These are phyloP conservation scores for Cladobotryum mycophilum DNA, from an alignment of 2,329 filamentous ascomycete genomes.

Conservation along the genomic window DNA sequence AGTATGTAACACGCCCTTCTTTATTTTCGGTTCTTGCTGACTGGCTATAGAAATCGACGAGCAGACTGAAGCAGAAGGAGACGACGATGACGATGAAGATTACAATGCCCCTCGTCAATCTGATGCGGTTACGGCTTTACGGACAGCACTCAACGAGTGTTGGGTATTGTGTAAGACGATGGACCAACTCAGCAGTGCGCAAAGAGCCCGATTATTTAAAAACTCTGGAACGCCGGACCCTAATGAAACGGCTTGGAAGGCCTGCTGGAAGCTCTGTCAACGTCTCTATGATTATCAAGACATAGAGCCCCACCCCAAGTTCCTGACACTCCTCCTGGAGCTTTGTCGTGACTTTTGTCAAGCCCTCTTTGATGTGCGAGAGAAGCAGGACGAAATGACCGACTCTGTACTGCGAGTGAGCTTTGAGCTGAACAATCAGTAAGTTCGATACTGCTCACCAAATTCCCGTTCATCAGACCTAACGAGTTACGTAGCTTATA, in stretches of 20 bases:
- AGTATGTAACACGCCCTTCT: constrained; percentile 43
- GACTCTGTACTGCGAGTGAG: constrained; percentile 88
- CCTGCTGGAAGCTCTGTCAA: constrained; percentile 89
- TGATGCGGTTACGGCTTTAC: constrained; percentile 61
- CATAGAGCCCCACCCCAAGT: constrained; percentile 58
- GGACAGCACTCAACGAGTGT: constrained; percentile 74
- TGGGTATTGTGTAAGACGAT: constrained; percentile 93
- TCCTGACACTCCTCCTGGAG: constrained; percentile 71
- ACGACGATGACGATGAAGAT: constrained; percentile 39
- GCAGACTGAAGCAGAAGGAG: constrained; percentile 45
- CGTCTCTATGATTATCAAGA: constrained; percentile 78
- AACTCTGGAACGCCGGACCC: constrained; percentile 67
- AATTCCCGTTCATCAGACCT: too few species aligned
- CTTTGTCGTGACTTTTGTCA: constrained; percentile 90
- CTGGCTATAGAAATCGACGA: constrained; percentile 47
- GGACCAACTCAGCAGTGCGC: constrained; percentile 75
- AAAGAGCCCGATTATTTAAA: constrained; percentile 72
- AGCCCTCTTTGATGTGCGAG: constrained; percentile 78
- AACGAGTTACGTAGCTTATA: constrained; percentile 52
- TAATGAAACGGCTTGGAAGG: constrained; percentile 86
- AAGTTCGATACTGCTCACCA: constrained; percentile 23
- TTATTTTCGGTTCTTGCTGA: constrained; percentile 11
- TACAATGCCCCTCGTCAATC: constrained; percentile 19
- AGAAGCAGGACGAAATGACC: constrained; percentile 67
- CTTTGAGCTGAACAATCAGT: constrained; percentile 93